Evolutionary conservation across 179 eudicot genomes (phyloP).

Genomic region (Gypsophila paniculata): DNA sequence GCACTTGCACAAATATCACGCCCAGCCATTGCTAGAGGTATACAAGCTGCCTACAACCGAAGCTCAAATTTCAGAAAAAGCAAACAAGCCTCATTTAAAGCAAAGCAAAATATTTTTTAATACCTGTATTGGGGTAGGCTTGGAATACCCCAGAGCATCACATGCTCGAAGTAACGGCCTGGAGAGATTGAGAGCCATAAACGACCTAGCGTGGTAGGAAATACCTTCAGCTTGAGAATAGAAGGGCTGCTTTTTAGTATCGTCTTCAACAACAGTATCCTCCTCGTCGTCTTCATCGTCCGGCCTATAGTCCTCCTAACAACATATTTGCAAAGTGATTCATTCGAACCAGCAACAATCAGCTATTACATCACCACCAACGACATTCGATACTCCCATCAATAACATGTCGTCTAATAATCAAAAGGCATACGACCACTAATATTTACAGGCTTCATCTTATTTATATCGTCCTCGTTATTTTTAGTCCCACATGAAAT

Average conservation of each 20-base stretch:
- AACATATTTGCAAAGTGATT: conserved; percentile 1
- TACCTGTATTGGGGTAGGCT: conserved; percentile 98
- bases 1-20: conserved; percentile 98
- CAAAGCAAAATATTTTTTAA: neutral
- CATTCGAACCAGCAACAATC: neutral
- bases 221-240: conserved; percentile 66
- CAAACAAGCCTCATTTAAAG: neutral
- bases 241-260: conserved; percentile 45
- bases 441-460: too few species aligned
- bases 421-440: neutral
- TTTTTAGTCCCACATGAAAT: too few species aligned
- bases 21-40: conserved; percentile 80
- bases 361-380: neutral
- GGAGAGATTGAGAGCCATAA: conserved; percentile 74
- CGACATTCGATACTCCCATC: neutral
- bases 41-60: conserved; percentile 73
- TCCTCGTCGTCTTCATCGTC: conserved; percentile 53
- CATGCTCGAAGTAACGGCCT: conserved; percentile 92
- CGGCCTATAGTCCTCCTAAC: conserved; percentile 62
- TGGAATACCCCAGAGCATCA: conserved; percentile 69
- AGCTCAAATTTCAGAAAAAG: neutral
- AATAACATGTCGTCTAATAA: neutral
- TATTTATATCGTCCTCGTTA: too few species aligned
- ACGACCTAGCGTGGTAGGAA: conserved; percentile 66
- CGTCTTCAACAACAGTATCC: conserved; percentile 27